Evolutionary conservation across 2,329 filamentous ascomycete genomes (phyloP).

Genomic region (Ophiostoma quercus): DNA sequence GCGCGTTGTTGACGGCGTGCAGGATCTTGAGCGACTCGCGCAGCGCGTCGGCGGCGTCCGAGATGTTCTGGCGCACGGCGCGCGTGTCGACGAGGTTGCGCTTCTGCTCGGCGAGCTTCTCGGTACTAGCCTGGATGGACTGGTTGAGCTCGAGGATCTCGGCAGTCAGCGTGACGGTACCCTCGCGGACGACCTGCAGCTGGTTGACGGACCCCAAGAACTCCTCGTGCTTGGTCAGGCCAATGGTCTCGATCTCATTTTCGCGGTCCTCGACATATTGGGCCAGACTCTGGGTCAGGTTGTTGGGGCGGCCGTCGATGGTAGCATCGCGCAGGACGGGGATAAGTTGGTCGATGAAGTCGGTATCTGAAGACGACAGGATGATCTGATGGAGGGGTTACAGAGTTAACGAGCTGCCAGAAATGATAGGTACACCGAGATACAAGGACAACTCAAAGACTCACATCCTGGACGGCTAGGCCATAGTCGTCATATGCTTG

Average conservation of each 20-base stretch:
- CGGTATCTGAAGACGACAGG: conserved; percentile 80
- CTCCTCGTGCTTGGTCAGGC: conserved; percentile 92
- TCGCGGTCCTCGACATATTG: conserved; percentile 84
- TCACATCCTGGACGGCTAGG: conserved; percentile 30
- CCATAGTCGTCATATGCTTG: conserved; percentile 32
- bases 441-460: background rate
- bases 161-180: conserved; percentile 78
- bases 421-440: background rate
- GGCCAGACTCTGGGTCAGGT: conserved; percentile 71
- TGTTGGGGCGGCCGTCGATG: conserved; percentile 65
- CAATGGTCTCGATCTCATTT: conserved; percentile 86
- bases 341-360: conserved; percentile 94
- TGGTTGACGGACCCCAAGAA: conserved; percentile 92
- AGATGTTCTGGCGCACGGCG: conserved; percentile 88
- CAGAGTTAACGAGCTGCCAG: conserved; percentile 3
- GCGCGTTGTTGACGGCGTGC: conserved; percentile 86
- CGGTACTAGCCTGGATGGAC: conserved; percentile 90
- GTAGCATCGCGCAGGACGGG: conserved; percentile 87
- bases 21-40: conserved; percentile 89
- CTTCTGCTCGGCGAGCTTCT: conserved; percentile 91
- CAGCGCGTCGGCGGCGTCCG: conserved; percentile 81
- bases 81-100: conserved; percentile 88
- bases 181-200: conserved; percentile 84
- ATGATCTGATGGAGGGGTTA: conserved; percentile 61
- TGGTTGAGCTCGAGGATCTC: conserved; percentile 92